Conservation (phyloP, 371 early-diverging fungal genomes). For the Mucor irregularis region DNA sequence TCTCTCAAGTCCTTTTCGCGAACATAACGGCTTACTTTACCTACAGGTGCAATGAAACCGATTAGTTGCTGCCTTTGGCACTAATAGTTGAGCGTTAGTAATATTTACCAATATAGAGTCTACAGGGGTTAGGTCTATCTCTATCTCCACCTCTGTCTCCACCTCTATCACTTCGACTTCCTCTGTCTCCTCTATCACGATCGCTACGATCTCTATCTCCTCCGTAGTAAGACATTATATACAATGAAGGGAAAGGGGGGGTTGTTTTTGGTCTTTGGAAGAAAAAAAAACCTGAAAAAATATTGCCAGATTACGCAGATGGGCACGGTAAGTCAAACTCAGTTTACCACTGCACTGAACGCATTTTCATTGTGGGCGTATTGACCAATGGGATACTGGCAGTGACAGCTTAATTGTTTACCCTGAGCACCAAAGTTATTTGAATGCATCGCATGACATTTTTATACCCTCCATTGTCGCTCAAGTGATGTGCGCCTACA, state of each 20-base stretch:
- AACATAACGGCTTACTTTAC: slow-evolving; percentile 38
- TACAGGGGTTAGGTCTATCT: slow-evolving; percentile 29
- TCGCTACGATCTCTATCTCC: slow-evolving; percentile 20
- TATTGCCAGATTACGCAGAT: no score
- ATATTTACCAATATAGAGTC: slow-evolving; percentile 44
- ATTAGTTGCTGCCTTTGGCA: neutral
- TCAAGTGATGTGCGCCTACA: no score
- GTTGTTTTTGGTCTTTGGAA: slow-evolving; percentile 2
- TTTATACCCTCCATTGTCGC: no score
- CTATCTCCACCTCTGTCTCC: slow-evolving; percentile 22
- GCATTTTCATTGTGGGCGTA: neutral
- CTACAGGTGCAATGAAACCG: slow-evolving; percentile 10
- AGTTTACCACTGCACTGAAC: no score
- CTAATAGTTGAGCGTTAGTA: neutral
- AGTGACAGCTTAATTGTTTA: no score
- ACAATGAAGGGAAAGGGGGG: slow-evolving; percentile 5
- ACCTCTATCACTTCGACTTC: slow-evolving; percentile 16
- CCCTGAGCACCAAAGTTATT: no score
- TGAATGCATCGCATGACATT: no score
- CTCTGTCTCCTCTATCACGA: slow-evolving; percentile 7
- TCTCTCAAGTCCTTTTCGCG: slow-evolving; percentile 41
- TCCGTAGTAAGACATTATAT: slow-evolving; percentile 23
- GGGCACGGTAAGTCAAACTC: no score
- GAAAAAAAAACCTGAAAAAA: slow-evolving; percentile 4
- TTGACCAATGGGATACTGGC: no score